Evolutionary conservation across 495 filamentous ascomycete genomes (phyloP), one percentile per base, ranked within the genome.

Genomic region (Xylaria curta): DNA sequence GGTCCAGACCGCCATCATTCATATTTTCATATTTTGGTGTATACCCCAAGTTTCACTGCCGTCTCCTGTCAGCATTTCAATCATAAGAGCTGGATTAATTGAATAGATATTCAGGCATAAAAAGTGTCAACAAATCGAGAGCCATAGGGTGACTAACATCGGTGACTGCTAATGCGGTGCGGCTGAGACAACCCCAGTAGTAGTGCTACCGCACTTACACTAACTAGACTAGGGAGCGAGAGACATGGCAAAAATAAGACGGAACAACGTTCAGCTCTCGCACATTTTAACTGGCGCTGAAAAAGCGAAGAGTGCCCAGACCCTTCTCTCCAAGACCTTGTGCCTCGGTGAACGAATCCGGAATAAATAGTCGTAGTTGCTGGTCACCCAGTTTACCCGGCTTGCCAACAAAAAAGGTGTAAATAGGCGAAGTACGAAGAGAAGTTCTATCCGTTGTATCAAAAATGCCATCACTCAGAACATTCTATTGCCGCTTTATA

Each of bases 161-260:
- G 46, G 1, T 3, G 21, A 21, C 40, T 24, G 17, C 61, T 64
- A 26, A 64, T 47, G 61, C 40, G 17, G 28, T 51, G 46, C 63
- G 63, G 63, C 63, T 66, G 63, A 66, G 28, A 19, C 15, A 8
- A 9, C 38, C 33, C 64, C 21, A 42, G 49, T 36, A 1, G 31
- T 17, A 28, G 28, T n/a, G 26, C 15, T 60, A 40, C 31, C 8
- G 19, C 58, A 60, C 28, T 10, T 10, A n/a, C 17, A 21, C 44
- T 9, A 33, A 40, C 58, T 38, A 60, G 33, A 67, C 33, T 31
- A 15, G 33, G 49, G 33, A 33, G 4, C n/a, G 31, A 36, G 31
- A 53, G 59, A 54, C 56, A 63, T 54, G 44, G 46, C 28, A 24
- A 54, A 49, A 49, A 70, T 64, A 70, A 64, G 68, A 64, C 68